Conservation (phyloP, 768 basidiomycete genomes). For the Lepiota brunneoincarnata region DNA sequence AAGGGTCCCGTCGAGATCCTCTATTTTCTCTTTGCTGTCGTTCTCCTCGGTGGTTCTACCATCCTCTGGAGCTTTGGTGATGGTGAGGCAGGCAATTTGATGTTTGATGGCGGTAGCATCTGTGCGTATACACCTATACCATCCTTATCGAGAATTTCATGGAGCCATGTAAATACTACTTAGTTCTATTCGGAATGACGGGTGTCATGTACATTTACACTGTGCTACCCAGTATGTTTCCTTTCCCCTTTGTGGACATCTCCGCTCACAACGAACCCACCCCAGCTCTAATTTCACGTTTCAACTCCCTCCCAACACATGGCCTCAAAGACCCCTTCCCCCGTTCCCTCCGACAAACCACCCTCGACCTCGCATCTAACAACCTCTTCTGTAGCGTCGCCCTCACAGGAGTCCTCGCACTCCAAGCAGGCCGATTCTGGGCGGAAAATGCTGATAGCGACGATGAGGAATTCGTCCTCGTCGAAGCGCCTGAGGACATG, state of each 20-base stretch:
- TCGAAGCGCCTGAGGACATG: constrained; percentile 20
- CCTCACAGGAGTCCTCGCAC: constrained; percentile 78
- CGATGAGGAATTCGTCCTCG: constrained; percentile 38
- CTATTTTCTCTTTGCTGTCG: constrained; percentile 56
- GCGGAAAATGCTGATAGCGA: constrained; percentile 71
- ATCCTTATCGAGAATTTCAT: neutral
- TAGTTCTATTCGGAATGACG: constrained; percentile 78
- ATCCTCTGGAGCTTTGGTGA: constrained; percentile 80
- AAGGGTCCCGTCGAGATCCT: constrained; percentile 56
- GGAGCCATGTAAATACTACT: neutral
- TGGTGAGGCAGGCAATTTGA: constrained; percentile 76
- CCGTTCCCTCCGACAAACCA: constrained; percentile 53
- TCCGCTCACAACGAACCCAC: constrained; percentile 5
- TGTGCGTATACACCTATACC: constrained; percentile 47
- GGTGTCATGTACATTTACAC: constrained; percentile 69
- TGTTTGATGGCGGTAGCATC: constrained; percentile 90
- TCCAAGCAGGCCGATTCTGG: constrained; percentile 86
- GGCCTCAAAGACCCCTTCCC: constrained; percentile 60
- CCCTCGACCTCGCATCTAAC: constrained; percentile 78
- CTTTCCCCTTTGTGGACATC: neutral
- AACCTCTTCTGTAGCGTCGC: constrained; percentile 87
- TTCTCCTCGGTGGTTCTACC: constrained; percentile 58
- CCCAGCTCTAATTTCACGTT: constrained; percentile 57
- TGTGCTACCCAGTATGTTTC: constrained; percentile 73
- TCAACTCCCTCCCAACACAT: constrained; percentile 54